phyloP scores from a whole-genome alignment of 805 yeast species.

The Kodamaea neixiangensis region DNA sequence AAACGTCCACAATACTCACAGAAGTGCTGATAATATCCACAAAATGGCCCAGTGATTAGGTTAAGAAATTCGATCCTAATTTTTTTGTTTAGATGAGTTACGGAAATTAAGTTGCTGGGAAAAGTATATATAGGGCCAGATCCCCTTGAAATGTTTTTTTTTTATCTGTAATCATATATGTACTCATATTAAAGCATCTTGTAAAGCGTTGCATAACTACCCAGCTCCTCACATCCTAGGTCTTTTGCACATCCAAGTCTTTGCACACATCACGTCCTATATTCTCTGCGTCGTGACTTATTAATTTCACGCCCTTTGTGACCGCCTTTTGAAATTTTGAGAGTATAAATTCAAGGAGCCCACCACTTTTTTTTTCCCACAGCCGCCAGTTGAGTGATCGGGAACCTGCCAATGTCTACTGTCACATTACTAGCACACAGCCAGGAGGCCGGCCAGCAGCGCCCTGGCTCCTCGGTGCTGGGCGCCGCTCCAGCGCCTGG shows the following conservation, averaged over 20 bases:
- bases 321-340: background rate
- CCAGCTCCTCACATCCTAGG: background rate
- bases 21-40: background rate
- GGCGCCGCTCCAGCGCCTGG: background rate
- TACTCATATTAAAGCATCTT: background rate
- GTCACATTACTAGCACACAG: background rate
- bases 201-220: too few species aligned
- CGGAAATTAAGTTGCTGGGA: background rate
- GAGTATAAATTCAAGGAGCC: background rate
- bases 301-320: background rate
- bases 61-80: background rate
- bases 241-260: background rate
- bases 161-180: background rate
- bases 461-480: background rate
- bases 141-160: background rate
- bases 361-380: background rate
- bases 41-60: background rate
- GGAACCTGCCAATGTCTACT: background rate
- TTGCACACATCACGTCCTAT: background rate
- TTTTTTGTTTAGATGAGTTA: background rate
- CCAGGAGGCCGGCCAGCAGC: conserved; percentile 1
- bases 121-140: background rate
- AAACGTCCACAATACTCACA: background rate
- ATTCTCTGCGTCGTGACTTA: conserved; percentile 2
- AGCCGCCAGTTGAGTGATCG: background rate